Base-by-base conservation (phyloP, 345 rosid genomes). In the Carallia brachiata region DNA sequence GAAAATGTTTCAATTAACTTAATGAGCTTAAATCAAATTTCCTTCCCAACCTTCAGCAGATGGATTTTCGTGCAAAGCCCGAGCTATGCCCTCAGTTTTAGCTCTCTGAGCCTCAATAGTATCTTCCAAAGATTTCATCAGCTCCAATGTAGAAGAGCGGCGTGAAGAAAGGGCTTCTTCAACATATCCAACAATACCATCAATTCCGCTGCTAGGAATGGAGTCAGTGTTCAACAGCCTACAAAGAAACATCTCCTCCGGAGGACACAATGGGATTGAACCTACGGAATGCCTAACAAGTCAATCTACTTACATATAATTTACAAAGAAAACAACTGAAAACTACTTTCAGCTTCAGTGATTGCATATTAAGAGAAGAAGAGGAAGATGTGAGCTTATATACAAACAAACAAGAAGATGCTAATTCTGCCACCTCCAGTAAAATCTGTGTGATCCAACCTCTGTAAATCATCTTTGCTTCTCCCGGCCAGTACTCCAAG, bases 241-340 rank as follows among this genome's bases (percentile, higher is more conserved):
- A 81, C 95, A 91, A 10, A 94, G 88, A 79, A 94, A 90, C 69
- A 76, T 84, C 73, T 94, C 90, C 70, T 91, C 93, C 9, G 93
- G 81, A 65, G 88, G 71, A 66, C 93, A 90, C 34, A 88, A 82
- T 48, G 97, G 93, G 71, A 87, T 75, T 44, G 83, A 79, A 80
- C 90, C 98, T 91, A 78, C 47, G 78, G 61, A 75, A 58, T 52
- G 63, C 36, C 59, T 0, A 2, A 60, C 58, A 65, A 68, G 64
- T 78, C 68, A 81, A 61, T 83, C 44, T 59, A 67, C 36, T 27
- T 30, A 10, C n/a, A 61, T 7, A 44, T 54, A 28, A 1, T 27
- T 34, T 40, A 62, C 52, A 79, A 61, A 23, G 23, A 23, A 18
- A 8, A 17, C 36, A 54, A 5, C 30, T 32, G 57, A 44, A 67